Conservation (phyloP, 2,329 filamentous ascomycete species). For the Decorospora gaudefroyi region DNA sequence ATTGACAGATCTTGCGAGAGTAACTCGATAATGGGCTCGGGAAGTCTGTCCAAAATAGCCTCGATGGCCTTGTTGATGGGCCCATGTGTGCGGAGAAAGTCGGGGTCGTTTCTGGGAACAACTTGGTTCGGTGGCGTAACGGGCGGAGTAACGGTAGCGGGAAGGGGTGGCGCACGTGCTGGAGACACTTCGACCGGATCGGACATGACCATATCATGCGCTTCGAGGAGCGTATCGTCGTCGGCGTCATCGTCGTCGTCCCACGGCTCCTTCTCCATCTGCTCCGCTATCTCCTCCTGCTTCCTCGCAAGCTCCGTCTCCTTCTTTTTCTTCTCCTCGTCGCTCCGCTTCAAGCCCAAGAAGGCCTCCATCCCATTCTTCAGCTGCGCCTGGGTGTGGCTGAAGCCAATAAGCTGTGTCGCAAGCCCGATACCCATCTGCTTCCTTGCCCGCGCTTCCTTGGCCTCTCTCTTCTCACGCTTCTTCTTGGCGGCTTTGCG, state of each 20-base stretch:
- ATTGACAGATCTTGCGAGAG: conserved; percentile 39
- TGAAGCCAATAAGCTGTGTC: conserved; percentile 48
- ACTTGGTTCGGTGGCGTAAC: not conserved
- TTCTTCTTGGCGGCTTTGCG: conserved; percentile 38
- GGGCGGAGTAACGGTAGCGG: not conserved
- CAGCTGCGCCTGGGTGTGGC: conserved; percentile 43
- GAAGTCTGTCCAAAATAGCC: conserved; percentile 28
- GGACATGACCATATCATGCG: conserved; percentile 34
- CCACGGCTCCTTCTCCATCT: conserved; percentile 41
- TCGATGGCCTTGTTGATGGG: conserved; percentile 38
- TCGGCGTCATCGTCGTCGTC: conserved; percentile 36
- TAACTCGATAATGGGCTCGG: conserved; percentile 38
- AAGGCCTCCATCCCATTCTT: conserved; percentile 49
- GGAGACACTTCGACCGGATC: conserved; percentile 28
- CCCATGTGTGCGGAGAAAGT: conserved; percentile 38
- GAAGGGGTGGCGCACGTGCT: conserved; percentile 1
- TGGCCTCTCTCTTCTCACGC: conserved; percentile 39
- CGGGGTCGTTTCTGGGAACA: conserved; percentile 18
- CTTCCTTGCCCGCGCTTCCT: conserved; percentile 36
- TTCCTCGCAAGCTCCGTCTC: conserved; percentile 27
- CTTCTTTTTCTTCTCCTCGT: conserved; percentile 26
- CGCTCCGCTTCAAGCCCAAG: conserved; percentile 33
- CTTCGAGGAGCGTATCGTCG: conserved; percentile 40
- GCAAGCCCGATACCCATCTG: conserved; percentile 44
- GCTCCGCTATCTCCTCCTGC: conserved; percentile 28